Base-by-base conservation (phyloP, 306 rosid species). In the Ceratonia siliqua region DNA sequence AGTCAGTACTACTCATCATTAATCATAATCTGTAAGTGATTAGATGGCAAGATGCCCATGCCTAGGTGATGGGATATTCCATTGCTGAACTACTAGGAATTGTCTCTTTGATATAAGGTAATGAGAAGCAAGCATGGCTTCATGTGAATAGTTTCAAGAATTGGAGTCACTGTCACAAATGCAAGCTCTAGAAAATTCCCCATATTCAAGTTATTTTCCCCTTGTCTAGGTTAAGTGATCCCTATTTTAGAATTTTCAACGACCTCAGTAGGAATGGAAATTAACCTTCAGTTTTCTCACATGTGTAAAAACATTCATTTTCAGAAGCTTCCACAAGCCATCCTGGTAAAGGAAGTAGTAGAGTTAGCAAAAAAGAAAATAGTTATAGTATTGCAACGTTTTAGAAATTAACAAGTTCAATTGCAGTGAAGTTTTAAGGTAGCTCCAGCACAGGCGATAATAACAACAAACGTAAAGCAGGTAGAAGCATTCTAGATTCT, bases 401-500 rank as follows among this genome's bases (percentile, higher is more conserved):
- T 25, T 6, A 62, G 41, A 25, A 11, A 41, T 20, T 3, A 41
- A 33, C 13, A 63, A 22, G 8, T n/a, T 11, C 50, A 21, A 38
- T 32, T 13, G 14, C 11, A 38, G 8, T 36, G 18, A 20, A 38
- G 48, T 18, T 36, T 62, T 18, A 24, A 62, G 17, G 30, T 11
- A 62, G 17, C 38, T 27, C 36, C 22, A 38, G 20, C 49, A 38
- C 17, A 18, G 8, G n/a, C 32, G 33, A 22, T 24, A 15, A 66
- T 43, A 14, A 15, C n/a, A 7, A 27, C n/a, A 56, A 28, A 25
- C 7, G 12, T n/a, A 43, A 27, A 30, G 39, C 11, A 20, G 24
- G 35, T 13, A 39, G 11, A 35, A 63, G 52, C 12, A 63, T 39
- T 41, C 70, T 63, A 63, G 52, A 63, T 63, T 62, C 68, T 62